These are phyloP conservation scores for Leccinum insigne DNA, from an alignment of 1,284 basidiomycete genomes.

Conservation along the genomic window DNA sequence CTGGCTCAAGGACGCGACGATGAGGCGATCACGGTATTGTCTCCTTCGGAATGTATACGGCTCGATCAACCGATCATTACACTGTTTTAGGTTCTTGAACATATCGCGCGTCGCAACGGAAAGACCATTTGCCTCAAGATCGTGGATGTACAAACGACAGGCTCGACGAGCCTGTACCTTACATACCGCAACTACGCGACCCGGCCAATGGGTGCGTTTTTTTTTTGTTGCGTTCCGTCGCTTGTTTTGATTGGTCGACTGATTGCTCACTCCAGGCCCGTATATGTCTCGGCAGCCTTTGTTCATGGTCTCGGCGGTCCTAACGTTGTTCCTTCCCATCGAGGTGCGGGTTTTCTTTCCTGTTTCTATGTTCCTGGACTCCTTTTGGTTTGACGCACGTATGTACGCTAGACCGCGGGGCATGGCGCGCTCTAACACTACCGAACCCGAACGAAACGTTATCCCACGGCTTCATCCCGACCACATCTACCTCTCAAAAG, in stretches of 20 bases:
- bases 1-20: conserved; percentile 55
- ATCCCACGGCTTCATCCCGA: conserved; percentile 60
- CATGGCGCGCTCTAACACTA: conserved; percentile 18
- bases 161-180: conserved; percentile 30
- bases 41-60: not conserved
- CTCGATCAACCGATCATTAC: not conserved
- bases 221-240: not conserved
- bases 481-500: conserved; percentile 52
- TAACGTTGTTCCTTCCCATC: conserved; percentile 55
- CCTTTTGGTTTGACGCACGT: not conserved
- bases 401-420: conserved; percentile 22
- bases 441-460: conserved; percentile 49
- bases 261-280: conserved; percentile 38
- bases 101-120: conserved; percentile 56
- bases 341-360: conserved; percentile 40
- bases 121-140: conserved; percentile 44
- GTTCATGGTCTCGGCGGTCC: conserved; percentile 47
- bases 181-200: conserved; percentile 55
- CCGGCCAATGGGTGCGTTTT: conserved; percentile 42
- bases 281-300: conserved; percentile 57
- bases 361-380: not conserved
- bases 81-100: conserved; percentile 41
- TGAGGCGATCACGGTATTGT: conserved; percentile 49
- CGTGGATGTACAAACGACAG: conserved; percentile 40
- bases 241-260: not conserved